A percentile compares a stretch with the other conserved stretches of the same genome.
phyloP scores from a whole-genome alignment of 768 basidiomycete genomes.

The Arthromyces matolae region DNA sequence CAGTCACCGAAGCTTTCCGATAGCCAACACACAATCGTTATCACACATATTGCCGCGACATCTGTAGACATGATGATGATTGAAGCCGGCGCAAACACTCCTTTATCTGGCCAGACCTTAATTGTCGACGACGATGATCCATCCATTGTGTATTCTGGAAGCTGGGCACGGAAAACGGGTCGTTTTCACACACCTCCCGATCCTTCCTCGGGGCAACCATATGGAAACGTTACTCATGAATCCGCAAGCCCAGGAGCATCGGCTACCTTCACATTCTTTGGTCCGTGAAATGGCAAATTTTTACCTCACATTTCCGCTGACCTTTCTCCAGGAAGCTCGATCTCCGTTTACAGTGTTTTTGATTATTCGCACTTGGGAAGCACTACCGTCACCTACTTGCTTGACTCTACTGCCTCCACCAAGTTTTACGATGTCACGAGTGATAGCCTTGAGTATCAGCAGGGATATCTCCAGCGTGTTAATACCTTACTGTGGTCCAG shows the following conservation, averaged over 20 bases:
- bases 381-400: background rate
- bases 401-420: background rate
- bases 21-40: too few species aligned
- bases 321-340: background rate
- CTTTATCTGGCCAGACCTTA: background rate
- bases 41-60: background rate
- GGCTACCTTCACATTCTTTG: background rate
- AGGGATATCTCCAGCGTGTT: background rate
- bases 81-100: background rate
- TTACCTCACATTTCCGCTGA: background rate
- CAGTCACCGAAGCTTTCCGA: too few species aligned
- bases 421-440: background rate
- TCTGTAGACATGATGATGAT: constrained; percentile 4
- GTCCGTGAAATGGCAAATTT: background rate
- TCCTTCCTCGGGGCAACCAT: background rate
- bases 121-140: background rate
- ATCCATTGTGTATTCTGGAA: background rate
- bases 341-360: constrained; percentile 1
- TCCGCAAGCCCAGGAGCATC: background rate
- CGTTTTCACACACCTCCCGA: background rate
- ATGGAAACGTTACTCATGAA: background rate
- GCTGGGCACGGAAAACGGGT: background rate
- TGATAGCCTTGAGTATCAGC: background rate
- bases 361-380: background rate
- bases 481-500: background rate